Evolutionary conservation across 164 flowering plant genomes (phyloP).

Genomic region (Hamamelis virginiana): DNA sequence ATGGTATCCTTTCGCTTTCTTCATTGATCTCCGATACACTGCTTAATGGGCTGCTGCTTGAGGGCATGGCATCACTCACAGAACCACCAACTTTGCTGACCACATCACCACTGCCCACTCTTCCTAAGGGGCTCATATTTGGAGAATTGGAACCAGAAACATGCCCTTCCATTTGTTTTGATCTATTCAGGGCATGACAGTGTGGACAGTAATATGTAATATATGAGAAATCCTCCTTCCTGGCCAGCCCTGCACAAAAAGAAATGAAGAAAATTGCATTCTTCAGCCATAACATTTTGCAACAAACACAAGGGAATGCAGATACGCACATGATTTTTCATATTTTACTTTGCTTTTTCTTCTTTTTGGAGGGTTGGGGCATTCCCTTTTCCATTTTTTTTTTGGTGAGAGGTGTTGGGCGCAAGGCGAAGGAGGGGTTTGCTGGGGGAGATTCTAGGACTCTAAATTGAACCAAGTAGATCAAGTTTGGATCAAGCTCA

Average conservation of each 20-base stretch:
- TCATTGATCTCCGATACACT: constrained; percentile 22
- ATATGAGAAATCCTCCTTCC: constrained; percentile 84
- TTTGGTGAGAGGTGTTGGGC: too few species aligned
- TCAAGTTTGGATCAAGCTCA: too few species aligned
- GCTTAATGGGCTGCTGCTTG: constrained; percentile 3
- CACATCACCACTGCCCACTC: constrained; percentile 15
- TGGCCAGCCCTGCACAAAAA: constrained; percentile 68
- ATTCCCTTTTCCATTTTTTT: too few species aligned
- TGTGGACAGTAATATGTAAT: constrained; percentile 87
- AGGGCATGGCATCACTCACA: constrained; percentile 3
- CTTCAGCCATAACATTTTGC: neutral
- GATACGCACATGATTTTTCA: too few species aligned
- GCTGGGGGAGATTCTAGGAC: too few species aligned
- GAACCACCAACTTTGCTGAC: constrained; percentile 2
- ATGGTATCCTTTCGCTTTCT: constrained; percentile 10
- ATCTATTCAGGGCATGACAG: constrained; percentile 70
- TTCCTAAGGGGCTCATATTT: constrained; percentile 12
- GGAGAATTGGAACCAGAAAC: constrained; percentile 32
- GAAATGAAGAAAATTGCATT: neutral
- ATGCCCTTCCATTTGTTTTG: constrained; percentile 41
- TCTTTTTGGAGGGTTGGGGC: too few species aligned
- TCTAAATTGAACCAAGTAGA: too few species aligned
- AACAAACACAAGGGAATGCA: too few species aligned
- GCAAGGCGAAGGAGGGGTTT: too few species aligned
- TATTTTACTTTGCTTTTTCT: too few species aligned